Evolutionary conservation across 345 rosid genomes (phyloP).

Genomic region (Zanthoxylum bungeanum): DNA sequence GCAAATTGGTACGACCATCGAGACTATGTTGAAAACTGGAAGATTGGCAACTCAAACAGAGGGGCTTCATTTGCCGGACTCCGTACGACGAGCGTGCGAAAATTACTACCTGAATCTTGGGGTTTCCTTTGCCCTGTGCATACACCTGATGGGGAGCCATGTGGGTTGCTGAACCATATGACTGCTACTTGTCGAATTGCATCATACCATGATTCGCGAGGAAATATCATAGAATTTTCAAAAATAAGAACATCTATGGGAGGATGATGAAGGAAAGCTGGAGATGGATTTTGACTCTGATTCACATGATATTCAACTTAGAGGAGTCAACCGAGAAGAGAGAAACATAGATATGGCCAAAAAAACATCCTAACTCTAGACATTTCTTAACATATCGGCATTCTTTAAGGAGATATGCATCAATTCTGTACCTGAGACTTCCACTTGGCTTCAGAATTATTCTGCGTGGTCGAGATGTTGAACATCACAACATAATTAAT

Average conservation of each 20-base stretch:
- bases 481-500: slow-evolving; percentile 52
- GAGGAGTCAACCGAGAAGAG: slow-evolving; percentile 66
- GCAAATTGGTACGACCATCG: slow-evolving; percentile 56
- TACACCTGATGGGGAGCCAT: slow-evolving; percentile 99
- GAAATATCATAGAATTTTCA: slow-evolving; percentile 67
- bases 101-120: slow-evolving; percentile 98
- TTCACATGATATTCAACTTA: slow-evolving; percentile 66
- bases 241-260: slow-evolving; percentile 69
- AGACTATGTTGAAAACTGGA: slow-evolving; percentile 78
- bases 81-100: slow-evolving; percentile 94
- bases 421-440: slow-evolving; percentile 70
- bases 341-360: slow-evolving; percentile 63
- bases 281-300: slow-evolving; percentile 74
- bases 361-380: slow-evolving; percentile 48
- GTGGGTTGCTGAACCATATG: slow-evolving; percentile 97
- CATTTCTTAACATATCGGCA: slow-evolving; percentile 66
- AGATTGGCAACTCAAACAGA: slow-evolving; percentile 61
- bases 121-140: slow-evolving; percentile 99
- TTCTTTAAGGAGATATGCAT: slow-evolving; percentile 73
- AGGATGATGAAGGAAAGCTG: slow-evolving; percentile 58
- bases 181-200: slow-evolving; percentile 72
- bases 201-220: slow-evolving; percentile 72
- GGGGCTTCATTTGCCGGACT: slow-evolving; percentile 97
- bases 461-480: slow-evolving; percentile 51
- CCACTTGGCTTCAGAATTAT: slow-evolving; percentile 55